A percentile compares a stretch with the other conserved stretches of the same genome.
These are phyloP conservation scores for Protomyces inouyei DNA, from an alignment of 1,139 yeast species.

Conservation along the genomic window DNA sequence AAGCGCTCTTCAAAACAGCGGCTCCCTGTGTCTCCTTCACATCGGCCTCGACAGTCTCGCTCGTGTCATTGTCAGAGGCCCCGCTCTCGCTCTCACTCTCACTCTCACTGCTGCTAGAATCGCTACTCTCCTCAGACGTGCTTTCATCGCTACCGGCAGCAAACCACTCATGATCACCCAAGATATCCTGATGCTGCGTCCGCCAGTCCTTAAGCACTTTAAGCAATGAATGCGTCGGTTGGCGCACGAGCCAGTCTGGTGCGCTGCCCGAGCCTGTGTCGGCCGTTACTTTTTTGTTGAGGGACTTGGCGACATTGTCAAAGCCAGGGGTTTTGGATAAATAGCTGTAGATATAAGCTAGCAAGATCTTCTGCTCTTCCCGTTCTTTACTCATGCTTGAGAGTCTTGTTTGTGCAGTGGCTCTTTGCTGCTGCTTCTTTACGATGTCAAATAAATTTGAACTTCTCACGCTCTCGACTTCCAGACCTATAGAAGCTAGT, in stretches of 20 bases:
- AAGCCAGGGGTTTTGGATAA: background rate
- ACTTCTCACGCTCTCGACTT: too few species aligned
- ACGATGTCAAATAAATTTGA: too few species aligned
- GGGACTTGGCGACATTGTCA: background rate
- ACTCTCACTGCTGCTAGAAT: background rate
- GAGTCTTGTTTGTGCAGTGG: too few species aligned
- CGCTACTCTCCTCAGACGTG: background rate
- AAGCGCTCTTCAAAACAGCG: background rate
- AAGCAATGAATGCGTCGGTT: conserved; percentile 12
- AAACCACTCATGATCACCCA: conserved; percentile 22
- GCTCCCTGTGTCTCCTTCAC: too few species aligned
- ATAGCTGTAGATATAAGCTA: conserved; percentile 8
- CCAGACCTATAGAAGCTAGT: too few species aligned
- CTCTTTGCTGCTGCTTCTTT: too few species aligned
- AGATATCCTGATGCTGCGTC: background rate
- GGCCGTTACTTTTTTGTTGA: too few species aligned
- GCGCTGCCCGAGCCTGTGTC: background rate
- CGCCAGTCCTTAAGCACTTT: conserved; percentile 5
- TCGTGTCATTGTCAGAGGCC: background rate
- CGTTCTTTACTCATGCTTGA: conserved; percentile 6
- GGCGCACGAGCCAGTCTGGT: conserved; percentile 6
- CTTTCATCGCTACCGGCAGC: conserved; percentile 31
- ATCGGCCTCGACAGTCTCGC: too few species aligned
- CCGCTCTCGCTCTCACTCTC: background rate
- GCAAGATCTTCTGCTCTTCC: conserved; percentile 12